Evolutionary conservation across 306 rosid genomes (phyloP), one percentile per base, ranked within the genome.

Genomic region (Abrus pulchellus): DNA sequence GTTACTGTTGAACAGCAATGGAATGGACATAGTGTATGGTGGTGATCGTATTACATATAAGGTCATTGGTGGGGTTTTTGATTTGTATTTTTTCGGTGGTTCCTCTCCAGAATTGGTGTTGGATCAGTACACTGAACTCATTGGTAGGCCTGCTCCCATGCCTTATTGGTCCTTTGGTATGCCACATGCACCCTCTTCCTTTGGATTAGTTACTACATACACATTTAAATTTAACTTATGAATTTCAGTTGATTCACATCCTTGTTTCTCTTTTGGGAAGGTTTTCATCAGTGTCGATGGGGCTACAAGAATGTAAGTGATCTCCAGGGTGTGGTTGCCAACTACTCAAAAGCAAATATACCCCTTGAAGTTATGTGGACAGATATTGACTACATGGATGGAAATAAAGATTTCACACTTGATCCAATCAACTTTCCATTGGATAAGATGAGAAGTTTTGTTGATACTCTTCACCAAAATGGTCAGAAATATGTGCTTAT

Each of bases 301-400:
- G 97, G 98, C 72, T 94, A 94, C 88, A 88, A 92, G 88, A 77
- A 89, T 81, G 90, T 94, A 65, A 67, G 68, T 1, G 98, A 94
- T 45, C 0, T 94, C 36, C 76, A 89, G 75, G 80, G 74, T 3
- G 97, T 94, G 78, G 94, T 91, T 65, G 82, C 90, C 65, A 89
- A 88, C 76, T 92, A 94, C 81, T 84, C 94, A 70, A 88, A 90
- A 83, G 89, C 93, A 4, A n/a, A 30, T 0, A 92, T 94, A 80
- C 98, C 97, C 68, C 98, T 94, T 8, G 98, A 94, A 90, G 97
- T 90, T 41, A 88, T 90, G 84, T 94, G 98, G 97, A 92, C 97
- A 12, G 97, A 94, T 77, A 92, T 94, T 72, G 97, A 94, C 84
- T 92, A 92, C 90, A 94, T 92, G 98, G 97, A 92, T 84, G 91